Base-by-base conservation (phyloP, 768 basidiomycete species). In the Pilatotrama ljubarskyi region DNA sequence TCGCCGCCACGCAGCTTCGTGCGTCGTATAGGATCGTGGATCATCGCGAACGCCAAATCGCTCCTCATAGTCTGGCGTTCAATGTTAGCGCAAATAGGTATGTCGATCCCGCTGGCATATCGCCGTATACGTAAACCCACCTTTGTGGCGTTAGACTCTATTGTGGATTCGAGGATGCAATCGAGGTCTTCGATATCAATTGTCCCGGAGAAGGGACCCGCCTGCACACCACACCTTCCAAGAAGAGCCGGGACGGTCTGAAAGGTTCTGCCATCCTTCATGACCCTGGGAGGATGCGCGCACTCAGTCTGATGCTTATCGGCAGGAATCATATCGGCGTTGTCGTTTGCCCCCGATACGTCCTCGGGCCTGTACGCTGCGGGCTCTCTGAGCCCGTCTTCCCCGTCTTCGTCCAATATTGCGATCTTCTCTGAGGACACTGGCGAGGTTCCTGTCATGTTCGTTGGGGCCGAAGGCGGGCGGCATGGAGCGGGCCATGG, bases 11-110 rank as follows among this genome's bases (percentile, higher is more conserved):
- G 20, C 68, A 97, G 95, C 82, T 93, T 18, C 84, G 95, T 17
- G 96, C 95, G 0, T 95, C 93, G 0, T 98, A 98, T 72, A 80
- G 80, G 40, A 96, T 98, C 38, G 82, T 98, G 10, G 95, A 98
- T 71, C 95, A 98, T 67, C 79, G 90, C n/a, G 96, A 98, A 74
- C 83, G 95, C 32, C 85, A 92, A 54, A 78, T 97, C 40, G 94
- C 93, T 0, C 95, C 96, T 0, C 89, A 93, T 55, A 84, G 85
- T 64, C 77, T 98, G 59, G 80, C 88, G 0, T 98, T 97, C 73
- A 91, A 91, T 65, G 71, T 79, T 1, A 74, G 82, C 5, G 85
- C 83, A 0, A 77, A 85, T 36, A 88, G 80, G 94, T 94, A 56
- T 54, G 79, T 66, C 14, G 26, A 38, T 35, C 46, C 38, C 5